A percentile compares a stretch with the other conserved stretches of the same genome.
Evolutionary conservation across 106 monocot species (phyloP).

Genomic region (Amphibolis antarctica): DNA sequence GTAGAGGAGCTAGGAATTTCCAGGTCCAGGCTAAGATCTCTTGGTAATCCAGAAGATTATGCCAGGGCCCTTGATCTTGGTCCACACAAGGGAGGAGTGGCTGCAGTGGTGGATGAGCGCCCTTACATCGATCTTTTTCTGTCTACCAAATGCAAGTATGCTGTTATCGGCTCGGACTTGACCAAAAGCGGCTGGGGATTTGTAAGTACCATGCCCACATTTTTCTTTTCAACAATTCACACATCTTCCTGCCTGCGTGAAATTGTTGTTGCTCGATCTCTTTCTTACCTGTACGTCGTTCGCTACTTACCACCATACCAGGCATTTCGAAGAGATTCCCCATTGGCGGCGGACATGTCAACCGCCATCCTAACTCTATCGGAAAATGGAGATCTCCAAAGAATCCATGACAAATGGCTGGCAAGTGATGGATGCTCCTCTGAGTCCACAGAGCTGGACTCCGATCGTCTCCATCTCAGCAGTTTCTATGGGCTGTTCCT

Average conservation of each 20-base stretch:
- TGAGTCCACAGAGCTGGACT: slow-evolving; percentile 27
- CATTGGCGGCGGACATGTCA: slow-evolving; percentile 62
- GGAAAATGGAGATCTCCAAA: slow-evolving; percentile 81
- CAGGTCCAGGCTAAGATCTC: slow-evolving; percentile 41
- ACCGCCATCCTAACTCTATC: slow-evolving; percentile 67
- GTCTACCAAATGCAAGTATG: slow-evolving; percentile 43
- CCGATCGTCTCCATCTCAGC: slow-evolving; percentile 34
- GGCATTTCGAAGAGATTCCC: slow-evolving; percentile 72
- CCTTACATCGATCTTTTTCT: slow-evolving; percentile 62
- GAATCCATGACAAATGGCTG: slow-evolving; percentile 73
- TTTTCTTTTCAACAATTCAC: no score
- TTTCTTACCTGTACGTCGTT: no score
- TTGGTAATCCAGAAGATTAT: slow-evolving; percentile 39
- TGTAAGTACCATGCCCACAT: slow-evolving; percentile 32
- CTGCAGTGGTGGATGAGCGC: slow-evolving; percentile 64
- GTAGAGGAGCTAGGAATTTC: slow-evolving; percentile 46
- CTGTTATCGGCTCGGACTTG: slow-evolving; percentile 55
- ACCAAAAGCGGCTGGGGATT: slow-evolving; percentile 89
- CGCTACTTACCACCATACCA: not conserved
- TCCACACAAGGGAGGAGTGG: slow-evolving; percentile 63
- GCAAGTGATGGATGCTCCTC: slow-evolving; percentile 25
- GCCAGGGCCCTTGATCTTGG: slow-evolving; percentile 55
- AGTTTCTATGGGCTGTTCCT: slow-evolving; percentile 69
- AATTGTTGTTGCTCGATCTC: no score
- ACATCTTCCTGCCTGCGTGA: no score